Evolutionary conservation across 2,329 filamentous ascomycete species (phyloP), one percentile per base, ranked within the genome.

Genomic region (Fusarium metavorans): DNA sequence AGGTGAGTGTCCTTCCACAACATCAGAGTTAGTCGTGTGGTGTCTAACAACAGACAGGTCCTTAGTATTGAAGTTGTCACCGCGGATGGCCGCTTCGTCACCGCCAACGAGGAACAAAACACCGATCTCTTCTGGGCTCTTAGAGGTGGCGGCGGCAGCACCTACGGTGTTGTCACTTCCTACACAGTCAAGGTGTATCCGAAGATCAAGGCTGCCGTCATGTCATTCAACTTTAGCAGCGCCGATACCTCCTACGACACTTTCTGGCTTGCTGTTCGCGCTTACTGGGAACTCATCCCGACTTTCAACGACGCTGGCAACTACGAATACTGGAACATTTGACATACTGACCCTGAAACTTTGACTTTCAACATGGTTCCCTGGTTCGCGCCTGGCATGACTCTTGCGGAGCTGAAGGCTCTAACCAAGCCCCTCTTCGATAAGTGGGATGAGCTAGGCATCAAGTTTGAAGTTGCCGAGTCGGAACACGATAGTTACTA

Each of bases 111-210:
- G 13, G 61, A 66, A 0, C 20, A 74, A 45, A 77, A 77, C 25
- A 64, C 63, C 0, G 76, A 78, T n/a, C 76, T 85, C 3, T 85
- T 83, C 79, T 72, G 81, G 48, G 84, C 85, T 4, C 77, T 86
- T 18, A 76, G 82, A 1, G 85, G 85, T 1, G 85, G 84, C 3
- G 84, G 84, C 0, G 83, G 81, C 7, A 79, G 83, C 27, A 81
- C 83, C 4, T 81, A 82, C 6, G 83, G 80, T 14, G 82, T 78
- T 1, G 76, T 72, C 1, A 77, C 76, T 20, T 78, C 76, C 2
- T 76, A 82, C 41, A 85, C 82, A 1, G 71, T 87, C 39, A 85
- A 84, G 50, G 84, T 81, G 2, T 82, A 83, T 65, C 84, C 84
- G 9, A 77, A 79, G 59, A 57, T 74, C 0, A 75, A 78, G 13